Evolutionary conservation across 1,284 basidiomycete species (phyloP), one percentile per base, ranked within the genome.

Genomic region (Mycena sp.): DNA sequence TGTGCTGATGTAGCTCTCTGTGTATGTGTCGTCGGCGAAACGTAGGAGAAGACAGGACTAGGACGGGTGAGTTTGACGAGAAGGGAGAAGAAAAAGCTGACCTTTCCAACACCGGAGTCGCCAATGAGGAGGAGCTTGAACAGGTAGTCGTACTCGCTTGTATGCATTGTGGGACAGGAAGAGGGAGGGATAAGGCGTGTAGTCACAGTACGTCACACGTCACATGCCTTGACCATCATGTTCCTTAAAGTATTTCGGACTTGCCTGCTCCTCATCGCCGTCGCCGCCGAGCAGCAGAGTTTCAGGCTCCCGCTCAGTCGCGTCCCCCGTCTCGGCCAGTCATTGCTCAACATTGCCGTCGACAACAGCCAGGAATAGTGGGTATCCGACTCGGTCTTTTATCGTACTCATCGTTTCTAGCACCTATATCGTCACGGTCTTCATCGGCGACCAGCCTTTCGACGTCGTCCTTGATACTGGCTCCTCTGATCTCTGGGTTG

Each of bases 1-100:
- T 29, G 97, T 99, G 69, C 93, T 95, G 80, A 99, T 99, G 82
- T 99, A 99, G 75, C 93, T 96, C 80, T 98, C 96, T 59, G 98
- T 99, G 86, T 98, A 99, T 63, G 97, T 97, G 80, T 99, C 98
- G 81, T 99, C 98, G 73, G 96, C 97, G 78, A 99, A 99, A 77
- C 98, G 95, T 63, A 99, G 88, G 61, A 99, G 89, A 65, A 99
- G 85, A 85, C 98, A 99, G 50, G 97, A 99, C 90, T 99, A 57
- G 48, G 62, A 46, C 66, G 63, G 65, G 68, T 66, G 67, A 65
- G 61, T 61, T 66, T 66, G 48, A 61, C 64, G 60, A 64, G 45
- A 29, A 17, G n/a, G 4, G 48, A 51, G 53, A 52, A 58, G 52
- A 56, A 25, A 61, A 66, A 58, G 81, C 82, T 66, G 64, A 92